phyloP scores from a whole-genome alignment of 306 rosid species.

The Trichosanthes truncata region DNA sequence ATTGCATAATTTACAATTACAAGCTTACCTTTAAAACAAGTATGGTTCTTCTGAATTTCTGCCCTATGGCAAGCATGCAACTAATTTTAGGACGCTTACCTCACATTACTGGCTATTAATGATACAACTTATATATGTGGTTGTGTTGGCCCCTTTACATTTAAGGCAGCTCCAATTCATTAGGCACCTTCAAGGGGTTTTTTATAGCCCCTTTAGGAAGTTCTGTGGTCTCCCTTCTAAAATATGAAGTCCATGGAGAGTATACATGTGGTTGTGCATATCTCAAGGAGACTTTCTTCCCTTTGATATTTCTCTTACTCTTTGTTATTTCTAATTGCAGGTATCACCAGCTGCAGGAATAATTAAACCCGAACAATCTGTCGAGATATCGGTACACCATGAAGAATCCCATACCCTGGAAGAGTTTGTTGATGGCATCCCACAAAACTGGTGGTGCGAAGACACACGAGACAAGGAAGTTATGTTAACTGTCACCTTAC shows the following conservation, averaged over 20 bases:
- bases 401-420: constrained; percentile 55
- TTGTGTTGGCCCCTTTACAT: neutral
- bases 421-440: constrained; percentile 65
- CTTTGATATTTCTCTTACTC: neutral
- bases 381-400: constrained; percentile 60
- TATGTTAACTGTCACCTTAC: constrained; percentile 44
- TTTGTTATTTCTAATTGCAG: constrained; percentile 19
- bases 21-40: neutral
- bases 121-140: neutral
- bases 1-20: neutral
- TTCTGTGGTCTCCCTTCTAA: neutral
- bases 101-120: neutral
- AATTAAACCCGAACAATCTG: constrained; percentile 58
- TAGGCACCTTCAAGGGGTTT: neutral
- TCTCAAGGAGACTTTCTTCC: neutral
- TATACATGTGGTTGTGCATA: neutral
- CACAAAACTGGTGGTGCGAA: constrained; percentile 80
- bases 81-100: neutral
- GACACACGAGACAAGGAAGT: constrained; percentile 80
- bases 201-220: neutral
- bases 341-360: constrained; percentile 73
- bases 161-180: neutral
- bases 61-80: neutral
- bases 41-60: neutral
- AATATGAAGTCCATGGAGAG: neutral